Base-by-base conservation (phyloP, 768 basidiomycete genomes). In the Panellus pusillus region DNA sequence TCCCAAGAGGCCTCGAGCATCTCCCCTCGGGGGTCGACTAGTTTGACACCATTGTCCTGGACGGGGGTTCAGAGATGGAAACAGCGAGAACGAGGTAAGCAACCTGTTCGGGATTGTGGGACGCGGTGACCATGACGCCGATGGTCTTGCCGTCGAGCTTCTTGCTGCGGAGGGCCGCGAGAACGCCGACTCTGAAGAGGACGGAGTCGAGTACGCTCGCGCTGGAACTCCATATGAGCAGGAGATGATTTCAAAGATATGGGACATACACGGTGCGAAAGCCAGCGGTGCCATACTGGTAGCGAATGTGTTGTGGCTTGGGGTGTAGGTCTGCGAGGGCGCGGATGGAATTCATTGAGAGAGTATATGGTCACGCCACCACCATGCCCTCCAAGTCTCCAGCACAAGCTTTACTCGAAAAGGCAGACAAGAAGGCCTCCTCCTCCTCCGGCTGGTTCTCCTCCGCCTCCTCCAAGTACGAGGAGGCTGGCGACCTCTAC, bases 111-210 rank as follows among this genome's bases (percentile, higher is more conserved):
- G 97, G 96, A 68, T 99, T 99, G 72, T 99, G 97, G n/a, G 93
- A 96, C 2, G 97, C 97, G 35, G 97, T 99, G 67, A 99, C 87
- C 97, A 99, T 98, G 18, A 98, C 91, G 14, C 97, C 97, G 63
- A 99, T 89, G 20, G 86, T 87, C 67, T 86, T 89, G 24, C 97
- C 93, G 66, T 88, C 87, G n/a, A 94, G 78, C 58, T 83, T 86
- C 75, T 89, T 97, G 73, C 94, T 98, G 53, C 97, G 76, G 45
- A 99, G 77, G 6, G 81, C 91, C 41, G 97, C 97, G 15, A 99
- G 75, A 37, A 98, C 72, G 11, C 93, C 97, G 13, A 96, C 88
- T 61, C 94, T 83, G 75, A 97, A 98, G 60, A 99, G 78, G n/a
- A 96, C 93, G 9, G 89, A 89, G 64, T 95, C 93, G 27, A 98